phyloP scores from a whole-genome alignment of 176 grass and related monocot genomes.

The Oryza glumipatula region DNA sequence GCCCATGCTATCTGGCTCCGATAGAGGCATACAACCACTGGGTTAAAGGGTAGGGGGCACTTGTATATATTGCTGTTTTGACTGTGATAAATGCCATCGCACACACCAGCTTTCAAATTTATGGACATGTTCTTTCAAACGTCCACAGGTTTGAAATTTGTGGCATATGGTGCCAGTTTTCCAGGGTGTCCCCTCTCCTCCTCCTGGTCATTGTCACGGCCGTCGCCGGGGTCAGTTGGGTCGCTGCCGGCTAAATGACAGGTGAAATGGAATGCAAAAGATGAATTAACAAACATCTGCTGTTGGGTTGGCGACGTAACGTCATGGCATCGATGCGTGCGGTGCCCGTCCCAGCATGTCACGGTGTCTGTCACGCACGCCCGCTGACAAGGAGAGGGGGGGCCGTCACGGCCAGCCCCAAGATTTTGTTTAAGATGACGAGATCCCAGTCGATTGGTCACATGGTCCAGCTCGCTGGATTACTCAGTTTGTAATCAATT shows the following conservation, averaged over 20 bases:
- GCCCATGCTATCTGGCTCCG: slow-evolving; percentile 24
- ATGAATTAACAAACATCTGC: background rate
- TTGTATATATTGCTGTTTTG: background rate
- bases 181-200: background rate
- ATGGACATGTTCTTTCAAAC: background rate
- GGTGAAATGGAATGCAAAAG: background rate
- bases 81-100: background rate
- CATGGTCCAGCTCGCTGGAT: background rate
- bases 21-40: background rate
- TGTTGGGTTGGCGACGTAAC: slow-evolving; percentile 26
- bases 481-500: slow-evolving; percentile 8
- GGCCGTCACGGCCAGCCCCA: background rate
- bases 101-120: background rate
- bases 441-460: background rate
- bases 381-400: background rate
- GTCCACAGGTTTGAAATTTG: slow-evolving; percentile 16
- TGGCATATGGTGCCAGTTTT: background rate
- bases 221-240: background rate
- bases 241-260: background rate
- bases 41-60: background rate
- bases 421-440: slow-evolving; percentile 2
- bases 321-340: background rate
- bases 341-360: slow-evolving; percentile 18
- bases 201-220: slow-evolving; percentile 28
- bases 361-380: background rate